Evolutionary conservation across 257 asterid genomes (phyloP), one percentile per base, ranked within the genome.

Genomic region (Galeopsis tetrahit): DNA sequence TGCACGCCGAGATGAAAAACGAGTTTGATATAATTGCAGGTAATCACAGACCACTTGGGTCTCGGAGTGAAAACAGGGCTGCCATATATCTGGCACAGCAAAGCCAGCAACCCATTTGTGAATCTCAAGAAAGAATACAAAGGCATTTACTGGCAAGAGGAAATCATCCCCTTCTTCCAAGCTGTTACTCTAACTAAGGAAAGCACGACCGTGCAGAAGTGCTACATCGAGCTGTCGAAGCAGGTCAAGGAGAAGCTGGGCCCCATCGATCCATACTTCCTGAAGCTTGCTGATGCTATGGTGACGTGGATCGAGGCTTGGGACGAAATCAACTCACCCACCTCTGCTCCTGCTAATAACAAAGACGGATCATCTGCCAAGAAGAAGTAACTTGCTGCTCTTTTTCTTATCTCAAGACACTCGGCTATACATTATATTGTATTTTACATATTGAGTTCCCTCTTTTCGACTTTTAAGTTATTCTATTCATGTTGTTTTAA

Each of bases 71-170:
- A 89, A 79, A 89, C 96, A 0, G 91, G 96, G 70, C 78, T 89
- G 76, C 96, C 96, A 7, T 89, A 89, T 40, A 78, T 89, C 74
- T 89, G 96, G 96, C 96, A 89, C 86, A 87, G 93, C 74, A 89
- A 89, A 78, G 96, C 93, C 5, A 89, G 96, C 83, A 85, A 89
- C 77, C 96, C 96, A 1, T 89, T 87, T 51, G 93, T 83, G 39
- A 86, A 89, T 72, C 81, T 89, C 69, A 87, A 82, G 79, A 89
- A 89, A 72, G 92, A 89, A 79, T 85, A 76, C 89, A 85, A 85
- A 28, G 90, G 96, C 55, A 75, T 89, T 4, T 89, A 82, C 74
- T 89, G 96, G 93, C 93, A 89, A 67, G 93, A 89, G 69, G 89
- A 89, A 5, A 81, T 89, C 76, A 89, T 89, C 65, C 93, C 96